phyloP scores from a whole-genome alignment of 306 rosid genomes.

The Castanospermum australe region DNA sequence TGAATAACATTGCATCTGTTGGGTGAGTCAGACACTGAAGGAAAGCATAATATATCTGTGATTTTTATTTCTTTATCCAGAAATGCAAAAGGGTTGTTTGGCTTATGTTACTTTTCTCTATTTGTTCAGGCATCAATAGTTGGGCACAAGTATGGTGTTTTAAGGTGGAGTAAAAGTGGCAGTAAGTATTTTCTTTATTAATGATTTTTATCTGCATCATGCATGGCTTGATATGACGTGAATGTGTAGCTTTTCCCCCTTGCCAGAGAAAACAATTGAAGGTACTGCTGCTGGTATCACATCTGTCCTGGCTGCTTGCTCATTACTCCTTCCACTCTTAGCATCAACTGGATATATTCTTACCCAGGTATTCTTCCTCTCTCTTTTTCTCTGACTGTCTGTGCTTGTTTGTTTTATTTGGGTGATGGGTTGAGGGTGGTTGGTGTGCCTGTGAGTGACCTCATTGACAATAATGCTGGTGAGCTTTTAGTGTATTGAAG shows the following conservation, averaged over 20 bases:
- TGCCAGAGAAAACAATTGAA: slow-evolving; percentile 94
- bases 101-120: neutral
- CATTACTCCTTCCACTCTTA: slow-evolving; percentile 80
- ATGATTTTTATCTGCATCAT: slow-evolving; percentile 19
- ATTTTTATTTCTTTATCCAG: neutral
- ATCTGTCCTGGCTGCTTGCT: slow-evolving; percentile 88
- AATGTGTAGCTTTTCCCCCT: slow-evolving; percentile 27
- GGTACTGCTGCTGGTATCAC: slow-evolving; percentile 99
- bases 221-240: slow-evolving; percentile 4
- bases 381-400: neutral
- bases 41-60: neutral
- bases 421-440: neutral
- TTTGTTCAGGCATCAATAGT: slow-evolving; percentile 87
- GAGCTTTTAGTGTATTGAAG: neutral
- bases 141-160: slow-evolving; percentile 92
- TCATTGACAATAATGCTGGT: neutral
- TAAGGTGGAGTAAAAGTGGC: slow-evolving; percentile 96
- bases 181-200: slow-evolving; percentile 54
- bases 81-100: neutral
- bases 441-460: neutral
- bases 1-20: neutral
- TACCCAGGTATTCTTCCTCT: slow-evolving; percentile 67
- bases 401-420: neutral
- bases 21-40: slow-evolving; percentile 3
- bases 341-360: slow-evolving; percentile 87